phyloP scores from a whole-genome alignment of 345 rosid species.

The Cardiospermum halicacabum region DNA sequence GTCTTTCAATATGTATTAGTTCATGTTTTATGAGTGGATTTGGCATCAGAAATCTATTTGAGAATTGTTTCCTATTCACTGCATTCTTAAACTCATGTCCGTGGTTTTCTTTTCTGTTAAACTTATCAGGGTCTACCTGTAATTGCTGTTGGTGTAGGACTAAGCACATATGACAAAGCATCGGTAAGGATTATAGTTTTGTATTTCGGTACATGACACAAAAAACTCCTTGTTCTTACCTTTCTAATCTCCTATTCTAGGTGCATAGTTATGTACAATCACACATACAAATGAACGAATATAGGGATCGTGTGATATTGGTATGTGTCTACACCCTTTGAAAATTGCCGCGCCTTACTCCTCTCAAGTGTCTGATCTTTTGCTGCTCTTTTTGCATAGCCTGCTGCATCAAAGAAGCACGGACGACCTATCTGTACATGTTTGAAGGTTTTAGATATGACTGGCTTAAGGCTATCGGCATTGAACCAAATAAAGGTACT shows the following conservation, averaged over 20 bases:
- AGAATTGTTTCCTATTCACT: background rate
- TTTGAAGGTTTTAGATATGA: slow-evolving; percentile 93
- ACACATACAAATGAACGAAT: slow-evolving; percentile 97
- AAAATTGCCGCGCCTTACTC: background rate
- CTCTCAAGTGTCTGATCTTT: slow-evolving; percentile 8
- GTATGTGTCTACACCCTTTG: slow-evolving; percentile 34
- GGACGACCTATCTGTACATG: slow-evolving; percentile 69
- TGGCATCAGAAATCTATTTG: background rate
- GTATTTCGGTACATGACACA: background rate
- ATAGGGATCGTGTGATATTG: slow-evolving; percentile 85
- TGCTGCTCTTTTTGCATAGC: slow-evolving; percentile 45
- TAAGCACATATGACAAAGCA: slow-evolving; percentile 91
- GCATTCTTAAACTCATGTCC: background rate
- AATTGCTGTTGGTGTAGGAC: slow-evolving; percentile 82
- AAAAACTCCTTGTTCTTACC: background rate
- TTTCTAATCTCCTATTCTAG: slow-evolving; percentile 28
- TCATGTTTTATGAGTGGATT: background rate
- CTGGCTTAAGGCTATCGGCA: slow-evolving; percentile 88
- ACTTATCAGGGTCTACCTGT: slow-evolving; percentile 82
- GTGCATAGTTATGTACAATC: slow-evolving; percentile 88
- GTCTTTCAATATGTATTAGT: slow-evolving; percentile 1
- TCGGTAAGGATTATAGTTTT: slow-evolving; percentile 50
- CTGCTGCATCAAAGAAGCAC: slow-evolving; percentile 62
- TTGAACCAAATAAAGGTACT: slow-evolving; percentile 82
- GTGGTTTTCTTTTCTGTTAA: background rate